A percentile compares a stretch with the other conserved stretches of the same genome.
Evolutionary conservation across 208 protist genomes (phyloP).

Genomic region (Endotrypanum monterogeii): DNA sequence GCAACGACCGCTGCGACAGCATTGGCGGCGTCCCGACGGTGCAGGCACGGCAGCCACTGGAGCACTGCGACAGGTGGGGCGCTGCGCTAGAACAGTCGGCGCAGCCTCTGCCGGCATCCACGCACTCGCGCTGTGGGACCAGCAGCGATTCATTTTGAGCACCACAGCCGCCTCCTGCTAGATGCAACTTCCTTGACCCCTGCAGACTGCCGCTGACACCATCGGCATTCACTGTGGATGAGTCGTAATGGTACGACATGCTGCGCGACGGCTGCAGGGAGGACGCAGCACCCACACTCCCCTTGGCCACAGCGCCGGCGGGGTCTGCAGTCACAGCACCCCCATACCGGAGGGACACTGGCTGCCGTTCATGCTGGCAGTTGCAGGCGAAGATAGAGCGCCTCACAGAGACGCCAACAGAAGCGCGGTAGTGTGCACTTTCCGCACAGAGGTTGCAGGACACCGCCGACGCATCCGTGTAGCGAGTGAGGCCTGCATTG

Average conservation of each 20-base stretch:
- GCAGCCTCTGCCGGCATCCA: background rate
- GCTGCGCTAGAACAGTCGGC: background rate
- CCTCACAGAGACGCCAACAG: background rate
- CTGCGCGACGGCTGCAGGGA: constrained; percentile 10
- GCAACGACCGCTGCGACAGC: background rate
- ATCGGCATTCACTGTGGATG: background rate
- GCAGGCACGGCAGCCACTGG: constrained; percentile 9
- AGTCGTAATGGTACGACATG: constrained; percentile 1
- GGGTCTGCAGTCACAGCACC: background rate
- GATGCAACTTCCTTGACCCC: background rate
- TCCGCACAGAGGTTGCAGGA: constrained; percentile 9
- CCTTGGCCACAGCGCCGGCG: background rate
- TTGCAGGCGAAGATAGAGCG: constrained; percentile 34
- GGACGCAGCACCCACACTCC: background rate
- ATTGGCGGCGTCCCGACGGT: background rate
- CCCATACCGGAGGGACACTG: background rate
- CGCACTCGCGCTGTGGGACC: constrained; percentile 22
- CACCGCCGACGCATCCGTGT: constrained; percentile 1
- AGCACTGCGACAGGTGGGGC: constrained; percentile 17
- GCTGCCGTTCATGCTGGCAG: constrained; percentile 30
- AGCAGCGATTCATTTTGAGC: constrained; percentile 15
- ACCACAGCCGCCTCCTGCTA: background rate
- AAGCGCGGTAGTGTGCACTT: background rate
- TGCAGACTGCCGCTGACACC: background rate
- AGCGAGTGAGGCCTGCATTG: constrained; percentile 13